Percentiles rank a stretch among this genome's conserved stretches.
phyloP scores from a whole-genome alignment of 495 filamentous ascomycete species.

The Hypoxylon crocopeplum region DNA sequence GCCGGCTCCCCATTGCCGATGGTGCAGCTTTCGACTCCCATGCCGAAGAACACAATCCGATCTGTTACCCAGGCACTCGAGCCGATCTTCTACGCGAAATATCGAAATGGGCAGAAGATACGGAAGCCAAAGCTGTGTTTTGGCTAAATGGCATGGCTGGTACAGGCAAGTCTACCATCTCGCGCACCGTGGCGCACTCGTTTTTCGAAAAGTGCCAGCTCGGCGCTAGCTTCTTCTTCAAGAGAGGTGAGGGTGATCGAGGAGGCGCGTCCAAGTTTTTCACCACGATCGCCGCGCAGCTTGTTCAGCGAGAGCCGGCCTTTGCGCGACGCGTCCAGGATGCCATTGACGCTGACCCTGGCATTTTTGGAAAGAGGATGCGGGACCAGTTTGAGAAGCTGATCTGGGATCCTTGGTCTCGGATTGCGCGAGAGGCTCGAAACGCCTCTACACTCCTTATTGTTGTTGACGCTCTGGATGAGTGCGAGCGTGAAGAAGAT shows the following conservation, averaged over 20 bases:
- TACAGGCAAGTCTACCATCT: constrained; percentile 55
- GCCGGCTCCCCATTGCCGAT: constrained; percentile 6
- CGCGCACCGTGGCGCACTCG: constrained; percentile 45
- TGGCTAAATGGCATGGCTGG: constrained; percentile 57
- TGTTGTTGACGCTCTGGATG: constrained; percentile 62
- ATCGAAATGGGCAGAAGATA: constrained; percentile 2
- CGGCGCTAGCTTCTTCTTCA: constrained; percentile 61
- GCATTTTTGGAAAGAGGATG: constrained; percentile 47
- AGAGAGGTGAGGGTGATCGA: constrained; percentile 52
- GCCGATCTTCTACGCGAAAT: constrained; percentile 37
- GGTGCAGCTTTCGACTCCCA: constrained; percentile 40
- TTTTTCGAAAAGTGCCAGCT: constrained; percentile 28
- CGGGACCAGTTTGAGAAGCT: constrained; percentile 58
- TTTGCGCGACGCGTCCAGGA: constrained; percentile 42
- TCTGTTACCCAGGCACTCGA: constrained; percentile 40
- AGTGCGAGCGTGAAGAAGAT: constrained; percentile 54
- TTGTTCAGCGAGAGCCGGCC: constrained; percentile 40
- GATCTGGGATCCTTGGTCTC: constrained; percentile 49
- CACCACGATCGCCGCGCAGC: constrained; percentile 52
- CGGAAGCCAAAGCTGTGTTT: constrained; percentile 41
- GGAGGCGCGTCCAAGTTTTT: constrained; percentile 51
- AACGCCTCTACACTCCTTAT: constrained; percentile 36
- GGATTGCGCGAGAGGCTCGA: neutral
- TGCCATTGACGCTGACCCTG: constrained; percentile 45
- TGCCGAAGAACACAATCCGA: constrained; percentile 37